Base-by-base conservation (phyloP, 306 rosid species). In the Vicia villosa region DNA sequence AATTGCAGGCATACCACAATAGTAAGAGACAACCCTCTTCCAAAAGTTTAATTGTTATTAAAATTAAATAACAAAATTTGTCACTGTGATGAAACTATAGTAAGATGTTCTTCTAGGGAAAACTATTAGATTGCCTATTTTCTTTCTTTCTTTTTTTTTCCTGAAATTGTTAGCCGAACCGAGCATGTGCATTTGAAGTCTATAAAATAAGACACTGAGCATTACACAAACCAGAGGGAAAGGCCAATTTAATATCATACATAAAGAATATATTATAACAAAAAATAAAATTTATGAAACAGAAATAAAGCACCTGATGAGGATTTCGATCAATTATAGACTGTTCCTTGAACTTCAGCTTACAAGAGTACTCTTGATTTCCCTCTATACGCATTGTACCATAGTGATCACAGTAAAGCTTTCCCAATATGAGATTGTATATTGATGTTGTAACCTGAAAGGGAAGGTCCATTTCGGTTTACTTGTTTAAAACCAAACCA, bases 301-400 rank as follows among this genome's bases (percentile, higher is more conserved):
- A 72, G 58, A n/a, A n/a, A n/a, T n/a, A n/a, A n/a, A n/a, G 81
- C 74, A 92, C 96, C 92, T 95, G 99, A 70, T 91, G 99, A 51
- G 97, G 99, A 80, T 91, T 95, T 80, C 99, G 83, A 82, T 95
- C 99, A 83, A 95, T 95, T 60, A 95, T 91, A 59, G 97, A 91
- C 73, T 91, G 97, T 83, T 95, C 99, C 89, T 95, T 95, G 79
- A 95, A 95, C 79, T 95, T 95, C 72, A 95, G 87, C 76, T 79
- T 95, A 49, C 99, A 95, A 0, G 95, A 91, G 77, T 84, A 86
- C 61, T 91, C 96, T 55, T 40, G 87, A 74, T 83, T 89, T 76
- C 97, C 99, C 65, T 87, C 77, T 82, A 95, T 77, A 57, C 97
- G 92, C 99, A 95, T 95, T 5, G 99, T 95, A 72, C 99, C 99